Evolutionary conservation across 2,329 filamentous ascomycete genomes (phyloP).

Genomic region (Sarocladiaceae sp.): DNA sequence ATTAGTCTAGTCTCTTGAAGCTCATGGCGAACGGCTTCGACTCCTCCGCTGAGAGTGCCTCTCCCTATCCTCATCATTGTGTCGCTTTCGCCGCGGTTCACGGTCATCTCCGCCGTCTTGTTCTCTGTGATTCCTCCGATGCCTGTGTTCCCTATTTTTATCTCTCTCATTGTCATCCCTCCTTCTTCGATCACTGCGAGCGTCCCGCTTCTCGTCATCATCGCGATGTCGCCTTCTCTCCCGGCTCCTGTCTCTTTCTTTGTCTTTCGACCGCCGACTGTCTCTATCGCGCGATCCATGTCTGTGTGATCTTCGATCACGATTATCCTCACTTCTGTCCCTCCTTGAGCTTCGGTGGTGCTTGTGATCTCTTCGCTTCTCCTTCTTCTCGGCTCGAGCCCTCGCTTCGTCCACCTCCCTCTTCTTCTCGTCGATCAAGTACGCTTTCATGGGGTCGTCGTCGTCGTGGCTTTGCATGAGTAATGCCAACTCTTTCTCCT

Average conservation of each 20-base stretch:
- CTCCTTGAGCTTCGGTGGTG: slow-evolving; percentile 36
- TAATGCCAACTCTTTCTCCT: slow-evolving; percentile 72
- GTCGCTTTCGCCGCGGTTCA: slow-evolving; percentile 19
- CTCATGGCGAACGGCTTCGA: slow-evolving; percentile 38
- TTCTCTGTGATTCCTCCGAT: slow-evolving; percentile 15
- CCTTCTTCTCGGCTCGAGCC: slow-evolving; percentile 44
- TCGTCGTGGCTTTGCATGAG: slow-evolving; percentile 80
- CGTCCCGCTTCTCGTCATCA: slow-evolving; percentile 16
- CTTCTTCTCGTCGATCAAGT: slow-evolving; percentile 83
- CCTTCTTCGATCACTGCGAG: slow-evolving; percentile 22
- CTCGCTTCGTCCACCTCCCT: slow-evolving; percentile 71
- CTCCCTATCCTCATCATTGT: slow-evolving; percentile 17
- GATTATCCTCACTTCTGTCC: slow-evolving; percentile 24
- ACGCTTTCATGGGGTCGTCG: slow-evolving; percentile 96
- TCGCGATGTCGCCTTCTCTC: slow-evolving; percentile 18
- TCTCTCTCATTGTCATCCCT: slow-evolving; percentile 17
- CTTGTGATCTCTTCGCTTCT: slow-evolving; percentile 40
- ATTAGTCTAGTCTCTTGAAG: slow-evolving; percentile 21
- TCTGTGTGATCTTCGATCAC: slow-evolving; percentile 24
- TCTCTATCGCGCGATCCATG: slow-evolving; percentile 24
- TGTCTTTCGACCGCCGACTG: slow-evolving; percentile 8
- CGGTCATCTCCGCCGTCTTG: slow-evolving; percentile 22
- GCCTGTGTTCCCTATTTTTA: slow-evolving; percentile 12
- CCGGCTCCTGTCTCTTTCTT: slow-evolving; percentile 14
- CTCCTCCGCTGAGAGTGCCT: slow-evolving; percentile 24